Conservation (phyloP, 768 basidiomycete genomes). For the Vishniacozyma victoriae region DNA sequence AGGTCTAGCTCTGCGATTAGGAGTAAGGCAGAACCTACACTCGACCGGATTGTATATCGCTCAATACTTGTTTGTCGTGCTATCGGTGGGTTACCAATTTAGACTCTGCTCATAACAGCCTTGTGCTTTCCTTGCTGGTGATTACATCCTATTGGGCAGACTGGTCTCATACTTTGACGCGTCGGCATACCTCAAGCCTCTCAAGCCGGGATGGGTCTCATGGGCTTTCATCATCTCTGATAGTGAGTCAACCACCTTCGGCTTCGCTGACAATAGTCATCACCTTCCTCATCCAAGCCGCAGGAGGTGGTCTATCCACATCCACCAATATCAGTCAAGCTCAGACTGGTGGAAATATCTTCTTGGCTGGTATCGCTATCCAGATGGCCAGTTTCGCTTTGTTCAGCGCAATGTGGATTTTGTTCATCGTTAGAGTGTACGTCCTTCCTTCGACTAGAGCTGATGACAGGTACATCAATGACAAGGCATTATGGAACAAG, state of each 20-base stretch:
- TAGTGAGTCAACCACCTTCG: conserved; percentile 16
- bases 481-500: conserved; percentile 34
- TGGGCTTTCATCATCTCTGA: conserved; percentile 44
- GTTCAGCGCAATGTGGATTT: conserved; percentile 35
- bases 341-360: conserved; percentile 39
- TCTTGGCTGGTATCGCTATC: conserved; percentile 45
- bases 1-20: conserved; percentile 38
- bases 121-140: conserved; percentile 45
- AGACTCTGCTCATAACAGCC: conserved; percentile 15
- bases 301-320: conserved; percentile 42
- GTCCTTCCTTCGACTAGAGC: conserved; percentile 2
- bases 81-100: conserved; percentile 24
- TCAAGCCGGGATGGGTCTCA: conserved; percentile 32
- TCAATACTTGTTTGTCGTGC: conserved; percentile 42
- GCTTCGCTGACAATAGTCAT: conserved; percentile 13
- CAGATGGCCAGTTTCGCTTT: conserved; percentile 42
- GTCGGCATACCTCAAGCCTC: conserved; percentile 29
- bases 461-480: conserved; percentile 16
- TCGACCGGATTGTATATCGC: conserved; percentile 41
- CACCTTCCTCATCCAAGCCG: conserved; percentile 47
- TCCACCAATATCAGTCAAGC: conserved; percentile 25
- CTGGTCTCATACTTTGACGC: conserved; percentile 35
- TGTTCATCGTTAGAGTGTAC: conserved; percentile 39
- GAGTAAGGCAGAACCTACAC: conserved; percentile 38
- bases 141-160: conserved; percentile 45